Base-by-base conservation (phyloP, 345 rosid species). In the Mallotus nudiflorus region DNA sequence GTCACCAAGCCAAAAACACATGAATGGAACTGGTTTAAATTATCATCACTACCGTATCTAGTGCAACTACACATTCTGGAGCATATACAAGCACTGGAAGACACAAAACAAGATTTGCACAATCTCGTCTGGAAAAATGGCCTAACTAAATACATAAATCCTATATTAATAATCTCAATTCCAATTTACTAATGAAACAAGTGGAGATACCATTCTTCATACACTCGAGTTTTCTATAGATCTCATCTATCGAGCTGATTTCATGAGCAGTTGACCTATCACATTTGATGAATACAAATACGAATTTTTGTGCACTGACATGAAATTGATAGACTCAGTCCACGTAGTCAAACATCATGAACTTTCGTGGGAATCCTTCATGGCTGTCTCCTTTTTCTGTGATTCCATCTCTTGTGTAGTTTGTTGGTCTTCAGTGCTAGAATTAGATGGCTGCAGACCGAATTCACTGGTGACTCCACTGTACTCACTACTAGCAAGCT, bases 391-490 rank as follows among this genome's bases (percentile, higher is more conserved):
- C 22, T 9, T 60, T 25, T 10, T 58, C 52, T 35, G 40, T 33
- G 7, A 13, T 57, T 73, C 74, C 49, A 74, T 53, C 70, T 75
- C 70, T 40, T 15, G 61, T 18, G 69, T 55, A 12, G 69, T 69
- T 48, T 69, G 74, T 37, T 56, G 61, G 15, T 66, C 60, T 45
- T 69, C 70, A 14, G 69, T 62, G 70, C 66, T 49, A n/a, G 70
- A 64, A 25, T 28, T 31, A 14, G 53, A 63, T 35, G 27, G 61
- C 0, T 75, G 64, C 60, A 29, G 24, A 40, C 66, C 74, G 35
- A 19, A 45, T 1, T 63, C 74, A 19, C 70, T 56, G 19, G 70
- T 56, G 51, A 48, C 14, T 54, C 31, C 70, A 75, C 66, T 69
- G 55, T 27, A 35, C 51, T 64, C 74, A 3, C 16, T 65, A 13